Conservation (phyloP, 768 basidiomycete species). For the Hemileccinum rubropunctum region DNA sequence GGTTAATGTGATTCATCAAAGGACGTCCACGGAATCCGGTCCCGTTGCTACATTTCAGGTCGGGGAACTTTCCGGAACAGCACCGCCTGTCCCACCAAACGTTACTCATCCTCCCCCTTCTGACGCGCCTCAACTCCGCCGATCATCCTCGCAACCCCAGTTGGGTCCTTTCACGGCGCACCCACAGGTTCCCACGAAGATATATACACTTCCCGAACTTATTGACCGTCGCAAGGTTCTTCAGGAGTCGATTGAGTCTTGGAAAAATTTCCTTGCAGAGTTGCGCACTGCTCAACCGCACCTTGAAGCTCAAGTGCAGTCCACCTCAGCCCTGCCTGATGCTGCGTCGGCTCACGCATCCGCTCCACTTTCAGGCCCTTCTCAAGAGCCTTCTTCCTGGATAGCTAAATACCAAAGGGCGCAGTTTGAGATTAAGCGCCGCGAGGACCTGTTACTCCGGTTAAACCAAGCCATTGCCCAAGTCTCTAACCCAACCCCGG, state of each 20-base stretch:
- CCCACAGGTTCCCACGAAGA: conserved; percentile 16
- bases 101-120: conserved; percentile 1
- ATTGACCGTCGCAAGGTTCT: conserved; percentile 21
- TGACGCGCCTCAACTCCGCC: conserved; percentile 21
- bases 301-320: conserved; percentile 7
- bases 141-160: conserved; percentile 29
- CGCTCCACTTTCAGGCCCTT: background rate
- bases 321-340: background rate
- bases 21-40: conserved; percentile 5
- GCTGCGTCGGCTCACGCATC: background rate
- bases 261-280: conserved; percentile 17
- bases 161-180: conserved; percentile 16
- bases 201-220: conserved; percentile 27
- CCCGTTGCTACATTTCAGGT: background rate
- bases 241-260: conserved; percentile 28
- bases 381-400: conserved; percentile 20
- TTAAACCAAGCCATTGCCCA: conserved; percentile 29
- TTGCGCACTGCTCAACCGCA: conserved; percentile 15
- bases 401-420: conserved; percentile 19
- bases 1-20: conserved; percentile 11
- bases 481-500: conserved; percentile 19
- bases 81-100: background rate
- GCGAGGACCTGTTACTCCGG: conserved; percentile 26
- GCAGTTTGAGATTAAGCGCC: conserved; percentile 31
- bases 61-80: conserved; percentile 4